Conservation (phyloP, 768 basidiomycete genomes). For the Suillus paluster region DNA sequence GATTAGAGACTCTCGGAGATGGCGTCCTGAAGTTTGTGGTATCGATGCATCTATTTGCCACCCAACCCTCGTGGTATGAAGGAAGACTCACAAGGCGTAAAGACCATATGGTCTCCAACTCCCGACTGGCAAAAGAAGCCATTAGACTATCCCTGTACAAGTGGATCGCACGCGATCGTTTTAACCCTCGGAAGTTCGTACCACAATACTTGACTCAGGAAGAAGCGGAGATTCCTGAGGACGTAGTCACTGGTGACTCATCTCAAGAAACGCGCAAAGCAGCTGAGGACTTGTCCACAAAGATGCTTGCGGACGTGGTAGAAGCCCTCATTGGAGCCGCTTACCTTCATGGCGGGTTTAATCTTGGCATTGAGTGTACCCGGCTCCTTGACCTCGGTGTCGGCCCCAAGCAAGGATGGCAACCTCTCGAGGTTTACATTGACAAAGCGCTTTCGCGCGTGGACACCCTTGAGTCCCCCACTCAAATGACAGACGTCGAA, state of each 20-base stretch:
- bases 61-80: constrained; percentile 79
- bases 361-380: constrained; percentile 60
- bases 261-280: constrained; percentile 30
- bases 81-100: constrained; percentile 73
- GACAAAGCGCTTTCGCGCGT: constrained; percentile 37
- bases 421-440: constrained; percentile 52
- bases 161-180: constrained; percentile 68
- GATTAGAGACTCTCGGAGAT: constrained; percentile 77
- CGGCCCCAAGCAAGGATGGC: constrained; percentile 55
- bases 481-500: constrained; percentile 67
- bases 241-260: constrained; percentile 20
- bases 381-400: constrained; percentile 65
- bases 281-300: constrained; percentile 64
- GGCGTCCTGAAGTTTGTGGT: constrained; percentile 70
- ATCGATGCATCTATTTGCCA: constrained; percentile 62
- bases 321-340: constrained; percentile 84
- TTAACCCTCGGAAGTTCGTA: constrained; percentile 44
- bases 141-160: constrained; percentile 52
- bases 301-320: constrained; percentile 84
- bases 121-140: constrained; percentile 67
- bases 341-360: constrained; percentile 68
- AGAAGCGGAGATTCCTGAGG: background rate
- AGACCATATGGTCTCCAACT: constrained; percentile 76
- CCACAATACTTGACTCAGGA: constrained; percentile 33
- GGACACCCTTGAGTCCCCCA: constrained; percentile 45